Evolutionary conservation across 2,329 filamentous ascomycete species (phyloP).

Genomic region (Pseudogymnoascus sp.): DNA sequence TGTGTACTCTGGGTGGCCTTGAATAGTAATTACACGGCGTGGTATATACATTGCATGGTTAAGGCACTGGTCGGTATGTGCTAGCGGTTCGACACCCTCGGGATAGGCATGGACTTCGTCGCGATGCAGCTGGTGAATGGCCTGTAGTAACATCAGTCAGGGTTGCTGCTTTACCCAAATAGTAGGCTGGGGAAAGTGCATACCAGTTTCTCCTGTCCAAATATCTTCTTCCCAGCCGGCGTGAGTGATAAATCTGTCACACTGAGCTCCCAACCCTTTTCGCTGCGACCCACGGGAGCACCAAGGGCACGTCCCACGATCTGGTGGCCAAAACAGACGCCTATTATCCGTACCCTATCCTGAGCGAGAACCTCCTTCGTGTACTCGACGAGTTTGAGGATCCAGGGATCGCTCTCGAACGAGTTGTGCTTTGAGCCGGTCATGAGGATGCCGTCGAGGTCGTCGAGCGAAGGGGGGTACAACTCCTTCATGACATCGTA

Average conservation of each 20-base stretch:
- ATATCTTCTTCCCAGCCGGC: constrained; percentile 60
- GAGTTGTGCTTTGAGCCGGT: constrained; percentile 69
- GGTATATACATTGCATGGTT: constrained; percentile 75
- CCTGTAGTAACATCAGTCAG: constrained; percentile 32
- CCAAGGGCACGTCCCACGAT: constrained; percentile 69
- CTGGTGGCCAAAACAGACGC: constrained; percentile 83
- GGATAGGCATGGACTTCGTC: constrained; percentile 65
- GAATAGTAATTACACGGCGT: constrained; percentile 61
- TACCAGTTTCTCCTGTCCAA: constrained; percentile 54
- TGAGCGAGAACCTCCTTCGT: constrained; percentile 49
- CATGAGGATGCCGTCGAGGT: constrained; percentile 75
- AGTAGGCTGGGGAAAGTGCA: constrained; percentile 13
- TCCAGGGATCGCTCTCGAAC: constrained; percentile 69
- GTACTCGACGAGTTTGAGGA: constrained; percentile 63
- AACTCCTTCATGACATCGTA: constrained; percentile 63
- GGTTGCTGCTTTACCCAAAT: background rate
- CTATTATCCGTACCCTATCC: constrained; percentile 59
- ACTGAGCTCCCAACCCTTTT: constrained; percentile 72
- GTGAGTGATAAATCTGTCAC: constrained; percentile 63
- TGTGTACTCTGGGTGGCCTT: constrained; percentile 82
- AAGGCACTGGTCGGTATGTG: constrained; percentile 54
- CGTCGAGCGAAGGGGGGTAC: constrained; percentile 63
- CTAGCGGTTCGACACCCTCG: constrained; percentile 51
- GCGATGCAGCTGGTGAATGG: constrained; percentile 78
- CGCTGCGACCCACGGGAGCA: constrained; percentile 55